These are phyloP conservation scores for Fusarium bactridioides DNA, from an alignment of 2,329 filamentous ascomycete genomes.

Conservation along the genomic window DNA sequence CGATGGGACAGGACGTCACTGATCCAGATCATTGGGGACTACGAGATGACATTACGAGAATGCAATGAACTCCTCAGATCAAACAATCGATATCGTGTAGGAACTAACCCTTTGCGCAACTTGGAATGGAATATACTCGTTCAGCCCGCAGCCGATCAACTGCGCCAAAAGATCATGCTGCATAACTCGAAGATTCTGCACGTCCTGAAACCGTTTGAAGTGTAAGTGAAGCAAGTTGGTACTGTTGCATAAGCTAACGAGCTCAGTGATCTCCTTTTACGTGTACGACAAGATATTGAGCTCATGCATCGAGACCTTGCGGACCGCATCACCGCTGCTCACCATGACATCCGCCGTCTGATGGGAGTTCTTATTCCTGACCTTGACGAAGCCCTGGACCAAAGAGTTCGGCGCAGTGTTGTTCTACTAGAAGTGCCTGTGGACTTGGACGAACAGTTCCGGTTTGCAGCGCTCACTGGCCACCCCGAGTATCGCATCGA, in stretches of 20 bases:
- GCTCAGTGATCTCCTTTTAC: slow-evolving; percentile 44
- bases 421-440: slow-evolving; percentile 31
- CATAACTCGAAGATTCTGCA: slow-evolving; percentile 48
- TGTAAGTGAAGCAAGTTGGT: slow-evolving; percentile 36
- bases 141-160: slow-evolving; percentile 44
- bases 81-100: slow-evolving; percentile 43
- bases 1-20: slow-evolving; percentile 39
- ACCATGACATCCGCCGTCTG: slow-evolving; percentile 35
- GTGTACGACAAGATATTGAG: slow-evolving; percentile 41
- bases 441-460: slow-evolving; percentile 37
- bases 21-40: slow-evolving; percentile 45
- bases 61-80: slow-evolving; percentile 42
- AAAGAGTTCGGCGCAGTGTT: slow-evolving; percentile 25
- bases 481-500: slow-evolving; percentile 32
- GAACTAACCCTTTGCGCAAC: slow-evolving; percentile 42
- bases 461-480: slow-evolving; percentile 32
- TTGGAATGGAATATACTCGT: slow-evolving; percentile 49
- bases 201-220: slow-evolving; percentile 48
- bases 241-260: background rate
- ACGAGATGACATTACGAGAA: slow-evolving; percentile 43
- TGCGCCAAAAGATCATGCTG: slow-evolving; percentile 45
- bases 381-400: slow-evolving; percentile 36
- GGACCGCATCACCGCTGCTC: slow-evolving; percentile 34
- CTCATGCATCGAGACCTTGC: slow-evolving; percentile 39
- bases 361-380: slow-evolving; percentile 41